A percentile compares a stretch with the other conserved stretches of the same genome.
phyloP scores from a whole-genome alignment of 139 green algal species.

The Closterium sp. region DNA sequence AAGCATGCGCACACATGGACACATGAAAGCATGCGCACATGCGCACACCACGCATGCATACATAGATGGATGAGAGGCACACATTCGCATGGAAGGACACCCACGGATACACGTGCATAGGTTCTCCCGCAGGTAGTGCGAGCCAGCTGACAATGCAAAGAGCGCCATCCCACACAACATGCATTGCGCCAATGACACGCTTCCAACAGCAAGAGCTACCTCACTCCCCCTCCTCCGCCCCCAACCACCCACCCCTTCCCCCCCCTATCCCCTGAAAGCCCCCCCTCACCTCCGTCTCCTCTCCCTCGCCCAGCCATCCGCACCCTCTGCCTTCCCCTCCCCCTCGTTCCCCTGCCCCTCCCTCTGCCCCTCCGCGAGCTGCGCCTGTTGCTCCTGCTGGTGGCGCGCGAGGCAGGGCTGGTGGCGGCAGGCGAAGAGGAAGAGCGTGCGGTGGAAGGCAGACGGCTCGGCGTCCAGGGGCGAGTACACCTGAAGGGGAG shows the following conservation, averaged over 20 bases:
- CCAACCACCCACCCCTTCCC: too few relatives aligned
- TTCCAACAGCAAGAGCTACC: background rate
- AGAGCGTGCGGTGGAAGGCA: slow-evolving; percentile 37
- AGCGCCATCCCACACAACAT: background rate
- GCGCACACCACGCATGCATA: too few relatives aligned
- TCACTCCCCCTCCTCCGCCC: background rate
- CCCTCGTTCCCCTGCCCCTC: too few relatives aligned
- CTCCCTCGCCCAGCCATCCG: background rate
- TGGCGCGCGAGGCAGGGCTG: slow-evolving; percentile 3
- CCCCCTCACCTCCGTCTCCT: background rate
- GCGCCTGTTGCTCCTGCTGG: slow-evolving; percentile 1
- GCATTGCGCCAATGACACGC: background rate
- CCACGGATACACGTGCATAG: background rate
- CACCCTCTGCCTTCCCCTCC: too few relatives aligned
- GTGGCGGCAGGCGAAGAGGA: slow-evolving; percentile 29
- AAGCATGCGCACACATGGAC: background rate
- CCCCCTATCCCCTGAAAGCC: too few relatives aligned
- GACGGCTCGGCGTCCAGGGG: slow-evolving; percentile 12
- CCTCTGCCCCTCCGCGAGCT: too few relatives aligned
- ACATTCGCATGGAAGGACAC: background rate
- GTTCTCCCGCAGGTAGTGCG: too few relatives aligned
- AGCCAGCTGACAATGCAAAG: too few relatives aligned
- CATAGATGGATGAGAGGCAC: too few relatives aligned
- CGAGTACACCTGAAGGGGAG: slow-evolving; percentile 12
- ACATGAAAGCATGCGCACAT: background rate